Percentiles rank a stretch among this genome's conserved stretches.
These are phyloP conservation scores for Thinopyrum elongatum DNA, from an alignment of 176 grass and related monocot genomes.

Conservation along the genomic window DNA sequence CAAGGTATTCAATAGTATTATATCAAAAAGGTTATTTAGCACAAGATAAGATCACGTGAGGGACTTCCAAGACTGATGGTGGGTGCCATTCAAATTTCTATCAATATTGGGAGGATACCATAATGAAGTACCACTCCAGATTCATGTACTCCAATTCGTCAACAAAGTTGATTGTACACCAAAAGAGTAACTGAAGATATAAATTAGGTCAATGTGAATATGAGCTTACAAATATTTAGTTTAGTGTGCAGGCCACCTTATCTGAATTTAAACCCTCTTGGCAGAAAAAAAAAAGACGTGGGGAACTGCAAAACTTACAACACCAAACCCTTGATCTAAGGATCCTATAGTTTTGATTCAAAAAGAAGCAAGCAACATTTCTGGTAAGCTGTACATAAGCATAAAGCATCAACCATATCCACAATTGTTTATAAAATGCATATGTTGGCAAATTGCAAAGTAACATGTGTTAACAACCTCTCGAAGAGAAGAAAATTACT, in stretches of 20 bases:
- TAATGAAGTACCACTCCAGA: too few species aligned
- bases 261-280: not conserved
- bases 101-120: too few species aligned
- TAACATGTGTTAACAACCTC: not conserved
- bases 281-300: not conserved
- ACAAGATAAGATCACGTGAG: too few species aligned
- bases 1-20: too few species aligned
- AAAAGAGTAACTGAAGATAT: too few species aligned
- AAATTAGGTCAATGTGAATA: too few species aligned
- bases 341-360: not conserved
- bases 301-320: not conserved
- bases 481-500: not conserved
- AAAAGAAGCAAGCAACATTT: not conserved
- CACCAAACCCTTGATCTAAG: not conserved
- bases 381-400: not conserved
- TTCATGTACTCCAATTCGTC: too few species aligned
- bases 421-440: not conserved
- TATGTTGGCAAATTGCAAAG: not conserved
- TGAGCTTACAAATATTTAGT: too few species aligned
- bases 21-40: too few species aligned
- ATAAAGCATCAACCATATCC: not conserved
- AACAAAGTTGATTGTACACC: too few species aligned
- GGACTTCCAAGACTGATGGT: too few species aligned
- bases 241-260: not conserved
- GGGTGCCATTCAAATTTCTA: too few species aligned